Percentiles rank a stretch among this genome's conserved stretches.
Conservation (phyloP, 148 eudicot species). For the Persicaria maculosa region DNA sequence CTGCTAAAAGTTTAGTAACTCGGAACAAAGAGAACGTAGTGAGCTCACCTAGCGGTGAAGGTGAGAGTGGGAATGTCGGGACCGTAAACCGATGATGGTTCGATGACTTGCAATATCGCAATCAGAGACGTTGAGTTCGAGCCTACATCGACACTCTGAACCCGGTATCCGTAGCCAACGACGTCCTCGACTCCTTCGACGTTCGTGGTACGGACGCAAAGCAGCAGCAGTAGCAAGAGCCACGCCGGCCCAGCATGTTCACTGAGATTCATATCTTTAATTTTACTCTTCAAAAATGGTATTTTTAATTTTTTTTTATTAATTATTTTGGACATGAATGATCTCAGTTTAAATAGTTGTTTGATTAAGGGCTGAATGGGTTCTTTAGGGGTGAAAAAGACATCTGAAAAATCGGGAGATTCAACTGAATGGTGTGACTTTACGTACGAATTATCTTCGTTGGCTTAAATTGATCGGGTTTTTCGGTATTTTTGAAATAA, state of each 20-base stretch:
- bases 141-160: not conserved
- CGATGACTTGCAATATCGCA: conserved; percentile 20
- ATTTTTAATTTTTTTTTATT: too few species aligned
- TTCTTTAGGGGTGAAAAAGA: too few species aligned
- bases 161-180: conserved; percentile 20
- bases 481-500: too few species aligned
- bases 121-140: conserved; percentile 6
- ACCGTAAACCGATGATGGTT: conserved; percentile 22
- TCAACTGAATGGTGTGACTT: too few species aligned
- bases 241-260: not conserved
- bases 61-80: conserved; percentile 12
- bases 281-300: not conserved
- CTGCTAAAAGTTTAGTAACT: too few species aligned
- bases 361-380: too few species aligned
- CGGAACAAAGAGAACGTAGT: too few species aligned
- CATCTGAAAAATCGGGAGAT: too few species aligned
- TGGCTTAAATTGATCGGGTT: too few species aligned
- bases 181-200: conserved; percentile 4
- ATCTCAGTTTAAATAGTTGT: too few species aligned
- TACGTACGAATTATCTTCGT: too few species aligned
- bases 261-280: not conserved
- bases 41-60: conserved; percentile 1
- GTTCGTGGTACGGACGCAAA: not conserved
- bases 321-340: too few species aligned
- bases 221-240: not conserved